These are phyloP conservation scores for Glycine latifolia DNA, from an alignment of 306 rosid genomes.

Conservation along the genomic window DNA sequence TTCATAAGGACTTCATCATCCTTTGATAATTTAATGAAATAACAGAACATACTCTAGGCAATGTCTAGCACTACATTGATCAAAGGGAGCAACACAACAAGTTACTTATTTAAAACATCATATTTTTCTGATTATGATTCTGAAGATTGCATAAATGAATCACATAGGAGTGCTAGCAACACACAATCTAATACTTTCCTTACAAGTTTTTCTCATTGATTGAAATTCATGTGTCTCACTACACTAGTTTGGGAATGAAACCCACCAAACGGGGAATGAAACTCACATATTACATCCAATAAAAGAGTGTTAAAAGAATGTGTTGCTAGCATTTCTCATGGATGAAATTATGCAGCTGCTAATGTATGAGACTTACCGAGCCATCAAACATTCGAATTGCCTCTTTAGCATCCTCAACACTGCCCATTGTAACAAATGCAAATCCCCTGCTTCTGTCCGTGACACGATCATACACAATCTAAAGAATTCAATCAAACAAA, in stretches of 20 bases:
- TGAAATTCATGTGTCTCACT: background rate
- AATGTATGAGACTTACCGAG: conserved; percentile 65
- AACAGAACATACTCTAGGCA: conserved; percentile 14
- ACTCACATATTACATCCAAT: too few relatives aligned
- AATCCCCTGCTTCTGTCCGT: conserved; percentile 95
- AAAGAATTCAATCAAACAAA: conserved; percentile 41
- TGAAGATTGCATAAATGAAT: background rate
- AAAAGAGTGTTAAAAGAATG: background rate
- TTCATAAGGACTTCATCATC: conserved; percentile 14
- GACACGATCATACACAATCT: conserved; percentile 89
- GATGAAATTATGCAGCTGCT: background rate
- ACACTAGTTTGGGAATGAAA: background rate
- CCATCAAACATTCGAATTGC: conserved; percentile 93
- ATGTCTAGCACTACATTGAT: background rate
- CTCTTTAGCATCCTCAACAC: conserved; percentile 77
- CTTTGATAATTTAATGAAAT: conserved; percentile 1
- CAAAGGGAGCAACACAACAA: background rate
- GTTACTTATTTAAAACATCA: background rate
- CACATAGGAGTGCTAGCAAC: background rate
- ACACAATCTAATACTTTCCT: background rate
- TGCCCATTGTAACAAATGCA: conserved; percentile 89
- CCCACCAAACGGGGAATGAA: background rate
- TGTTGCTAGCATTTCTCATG: background rate
- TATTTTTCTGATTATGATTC: background rate
- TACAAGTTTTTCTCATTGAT: background rate